Base-by-base conservation (phyloP, 208 protist species). In the Trichomonas tenax region DNA sequence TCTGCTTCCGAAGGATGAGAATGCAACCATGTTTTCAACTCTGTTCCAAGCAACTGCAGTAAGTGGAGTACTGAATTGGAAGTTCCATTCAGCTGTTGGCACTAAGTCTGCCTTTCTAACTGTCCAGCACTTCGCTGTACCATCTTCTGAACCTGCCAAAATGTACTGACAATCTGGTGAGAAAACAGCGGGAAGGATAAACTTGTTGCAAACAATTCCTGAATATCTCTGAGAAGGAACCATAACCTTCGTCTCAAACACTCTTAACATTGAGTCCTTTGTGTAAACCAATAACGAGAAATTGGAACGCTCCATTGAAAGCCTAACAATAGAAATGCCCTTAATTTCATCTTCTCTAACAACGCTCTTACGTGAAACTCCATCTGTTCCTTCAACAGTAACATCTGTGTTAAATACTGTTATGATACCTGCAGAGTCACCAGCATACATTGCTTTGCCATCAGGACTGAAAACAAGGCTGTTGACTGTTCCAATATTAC, bases 21-120 rank as follows among this genome's bases (percentile, higher is more conserved):
- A 93, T n/a, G 86, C 86, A 8, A 93, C 31, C 86, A 93, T 93
- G 44, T 93, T 93, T 51, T 93, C 86, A 38, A 93, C 86, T 93
- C 86, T 93, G 36, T 93, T 93, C 86, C 86, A 93, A 17, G 86
- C 86, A 51, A 93, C 86, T 26, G 86, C 40, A 26, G 86, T 93
- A 38, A 93, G 11, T 36, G 86, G 86, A 1, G 11, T 0, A n/a
- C 14, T 44, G 45, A 93, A 93, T 15, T 93, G 41, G 45, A 41
- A 93, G n/a, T 23, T 38, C 86, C 86, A 93, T 51, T 93, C 86
- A 38, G 11, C 44, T 34, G 45, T 44, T 10, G 40, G 11, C 45
- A 93, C 44, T 6, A 44, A 44, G 8, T 93, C 86, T 38, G 86
- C 86, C 31, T 48, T 93, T 93, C 86, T 93, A 34, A 51, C 44